phyloP scores from a whole-genome alignment of 2,329 filamentous ascomycete genomes.

The Chaetothyriales sp. region DNA sequence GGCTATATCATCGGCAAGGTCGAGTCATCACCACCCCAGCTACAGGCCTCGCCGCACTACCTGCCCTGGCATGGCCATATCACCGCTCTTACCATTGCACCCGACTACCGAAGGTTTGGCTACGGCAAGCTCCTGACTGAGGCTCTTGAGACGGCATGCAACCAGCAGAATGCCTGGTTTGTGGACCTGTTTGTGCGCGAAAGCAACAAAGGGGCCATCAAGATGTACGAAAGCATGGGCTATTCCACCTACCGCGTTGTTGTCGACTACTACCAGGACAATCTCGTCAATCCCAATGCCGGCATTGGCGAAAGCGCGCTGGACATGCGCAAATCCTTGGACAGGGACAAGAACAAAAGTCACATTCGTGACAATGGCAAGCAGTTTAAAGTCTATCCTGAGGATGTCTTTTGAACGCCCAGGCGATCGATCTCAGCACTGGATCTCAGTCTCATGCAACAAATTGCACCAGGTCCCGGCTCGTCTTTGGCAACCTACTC shows the following conservation, averaged over 20 bases:
- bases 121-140: conserved; percentile 72
- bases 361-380: conserved; percentile 73
- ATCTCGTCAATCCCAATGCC: conserved; percentile 35
- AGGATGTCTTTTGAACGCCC: conserved; percentile 52
- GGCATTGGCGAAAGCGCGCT: conserved; percentile 69
- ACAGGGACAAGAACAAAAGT: conserved; percentile 57
- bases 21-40: conserved; percentile 51
- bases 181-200: conserved; percentile 86
- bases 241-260: conserved; percentile 84
- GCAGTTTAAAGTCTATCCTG: conserved; percentile 58
- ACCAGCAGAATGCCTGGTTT: conserved; percentile 79
- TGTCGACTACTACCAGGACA: conserved; percentile 83
- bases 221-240: conserved; percentile 78
- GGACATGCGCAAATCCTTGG: conserved; percentile 90
- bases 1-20: conserved; percentile 98
- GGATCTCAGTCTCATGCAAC: no score
- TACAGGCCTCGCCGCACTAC: conserved; percentile 65
- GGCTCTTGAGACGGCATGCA: conserved; percentile 65
- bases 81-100: conserved; percentile 84
- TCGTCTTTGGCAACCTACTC: not conserved
- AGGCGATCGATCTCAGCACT: not conserved
- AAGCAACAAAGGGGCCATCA: conserved; percentile 74
- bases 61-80: conserved; percentile 99
- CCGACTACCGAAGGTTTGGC: conserved; percentile 68
- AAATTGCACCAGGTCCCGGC: no score